Evolutionary conservation across 257 asterid species (phyloP).

Genomic region (Parsonsia alboflavescens): DNA sequence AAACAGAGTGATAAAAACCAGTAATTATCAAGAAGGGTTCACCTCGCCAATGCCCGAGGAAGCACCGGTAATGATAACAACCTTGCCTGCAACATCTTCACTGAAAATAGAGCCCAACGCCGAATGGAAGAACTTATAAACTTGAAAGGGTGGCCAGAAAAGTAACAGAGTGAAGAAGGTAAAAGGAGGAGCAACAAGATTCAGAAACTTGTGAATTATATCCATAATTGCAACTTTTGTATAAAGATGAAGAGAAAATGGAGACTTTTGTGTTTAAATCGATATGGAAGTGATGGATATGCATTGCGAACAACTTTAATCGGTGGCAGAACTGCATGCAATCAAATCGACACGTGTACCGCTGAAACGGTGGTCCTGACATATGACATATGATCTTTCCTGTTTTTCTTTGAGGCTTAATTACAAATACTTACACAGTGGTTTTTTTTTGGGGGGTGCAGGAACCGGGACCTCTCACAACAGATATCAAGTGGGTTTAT

Average conservation of each 20-base stretch:
- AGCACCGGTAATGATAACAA: slow-evolving; percentile 78
- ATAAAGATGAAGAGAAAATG: neutral
- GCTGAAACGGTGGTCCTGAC: neutral
- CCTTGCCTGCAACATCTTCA: slow-evolving; percentile 69
- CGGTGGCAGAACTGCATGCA: neutral
- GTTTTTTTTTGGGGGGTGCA: too few relatives aligned
- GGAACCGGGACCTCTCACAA: too few relatives aligned
- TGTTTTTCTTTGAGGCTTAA: neutral
- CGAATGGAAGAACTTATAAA: neutral
- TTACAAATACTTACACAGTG: too few relatives aligned
- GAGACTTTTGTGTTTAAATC: neutral
- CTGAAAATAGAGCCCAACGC: slow-evolving; percentile 20
- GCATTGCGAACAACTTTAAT: too few relatives aligned
- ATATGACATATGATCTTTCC: neutral
- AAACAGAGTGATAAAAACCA: neutral
- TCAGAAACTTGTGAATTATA: slow-evolving; percentile 6
- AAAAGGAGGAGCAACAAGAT: slow-evolving; percentile 8
- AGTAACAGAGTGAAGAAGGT: neutral
- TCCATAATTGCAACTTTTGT: neutral
- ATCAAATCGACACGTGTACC: neutral
- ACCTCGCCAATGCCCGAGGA: slow-evolving; percentile 96
- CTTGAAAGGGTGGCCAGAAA: slow-evolving; percentile 1
- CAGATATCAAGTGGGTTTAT: too few relatives aligned
- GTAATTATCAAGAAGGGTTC: neutral
- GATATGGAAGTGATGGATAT: neutral